Evolutionary conservation across 495 filamentous ascomycete species (phyloP).

Genomic region (Neurospora sublineolata): DNA sequence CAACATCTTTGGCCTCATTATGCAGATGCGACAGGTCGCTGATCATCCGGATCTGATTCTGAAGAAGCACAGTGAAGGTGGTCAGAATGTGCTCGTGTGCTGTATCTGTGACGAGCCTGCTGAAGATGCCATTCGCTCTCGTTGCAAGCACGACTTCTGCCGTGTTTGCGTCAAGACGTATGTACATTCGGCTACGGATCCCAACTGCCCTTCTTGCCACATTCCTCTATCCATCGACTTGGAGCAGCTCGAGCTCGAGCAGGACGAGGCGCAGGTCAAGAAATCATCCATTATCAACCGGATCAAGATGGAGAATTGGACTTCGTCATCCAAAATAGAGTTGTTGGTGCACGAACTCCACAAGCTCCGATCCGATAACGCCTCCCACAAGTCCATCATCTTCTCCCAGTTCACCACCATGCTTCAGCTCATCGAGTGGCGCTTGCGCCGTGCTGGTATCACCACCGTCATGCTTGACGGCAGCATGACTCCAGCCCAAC

Average conservation of each 20-base stretch:
- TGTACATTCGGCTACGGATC: constrained; percentile 57
- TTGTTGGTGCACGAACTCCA: constrained; percentile 87
- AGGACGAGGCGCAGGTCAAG: constrained; percentile 72
- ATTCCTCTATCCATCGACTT: constrained; percentile 81
- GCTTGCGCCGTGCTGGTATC: constrained; percentile 84
- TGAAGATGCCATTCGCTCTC: constrained; percentile 83
- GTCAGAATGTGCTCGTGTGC: constrained; percentile 85
- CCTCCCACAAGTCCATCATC: constrained; percentile 90
- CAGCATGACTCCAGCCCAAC: constrained; percentile 84
- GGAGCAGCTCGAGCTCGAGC: constrained; percentile 85
- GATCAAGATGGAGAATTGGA: constrained; percentile 96
- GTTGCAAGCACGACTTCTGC: constrained; percentile 92
- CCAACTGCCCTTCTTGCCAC: constrained; percentile 88
- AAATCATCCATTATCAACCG: constrained; percentile 94
- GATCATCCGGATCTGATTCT: constrained; percentile 92
- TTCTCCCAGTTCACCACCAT: constrained; percentile 97
- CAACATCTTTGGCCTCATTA: constrained; percentile 78
- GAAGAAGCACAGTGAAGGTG: constrained; percentile 71
- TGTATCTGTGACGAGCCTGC: constrained; percentile 90
- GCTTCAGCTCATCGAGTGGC: constrained; percentile 96
- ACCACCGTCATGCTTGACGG: constrained; percentile 96
- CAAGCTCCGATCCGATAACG: constrained; percentile 75
- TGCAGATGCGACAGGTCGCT: constrained; percentile 94
- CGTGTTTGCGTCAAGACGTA: constrained; percentile 80
- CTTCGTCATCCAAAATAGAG: constrained; percentile 94